Conservation (phyloP, 208 protist genomes). For the Endotrypanum monterogeii region DNA sequence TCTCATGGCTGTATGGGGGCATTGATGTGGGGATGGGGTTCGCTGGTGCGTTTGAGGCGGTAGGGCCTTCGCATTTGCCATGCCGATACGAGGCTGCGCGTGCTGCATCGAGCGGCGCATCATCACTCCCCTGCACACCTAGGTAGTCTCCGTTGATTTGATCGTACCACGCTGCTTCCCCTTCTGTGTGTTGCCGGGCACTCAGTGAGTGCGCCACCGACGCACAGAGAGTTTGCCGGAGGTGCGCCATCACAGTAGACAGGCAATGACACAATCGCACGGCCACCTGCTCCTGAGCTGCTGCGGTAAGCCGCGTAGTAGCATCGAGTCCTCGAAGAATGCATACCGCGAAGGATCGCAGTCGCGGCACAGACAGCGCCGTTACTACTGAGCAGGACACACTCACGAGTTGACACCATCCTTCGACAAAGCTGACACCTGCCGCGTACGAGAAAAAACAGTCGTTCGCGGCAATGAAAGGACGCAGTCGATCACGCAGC, state of each 20-base stretch:
- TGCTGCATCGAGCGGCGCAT: neutral
- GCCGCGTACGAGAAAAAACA: constrained; percentile 74
- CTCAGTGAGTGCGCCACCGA: constrained; percentile 7
- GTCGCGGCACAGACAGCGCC: constrained; percentile 38
- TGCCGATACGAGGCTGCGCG: neutral
- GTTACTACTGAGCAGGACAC: constrained; percentile 49
- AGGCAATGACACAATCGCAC: constrained; percentile 59
- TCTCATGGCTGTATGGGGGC: neutral
- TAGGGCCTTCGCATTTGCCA: neutral
- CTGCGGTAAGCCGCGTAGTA: constrained; percentile 59
- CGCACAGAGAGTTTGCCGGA: constrained; percentile 27
- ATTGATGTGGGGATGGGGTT: neutral
- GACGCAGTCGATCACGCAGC: constrained; percentile 46
- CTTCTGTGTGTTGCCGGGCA: neutral
- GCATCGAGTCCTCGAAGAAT: constrained; percentile 48
- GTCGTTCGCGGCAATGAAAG: constrained; percentile 75
- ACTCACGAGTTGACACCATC: constrained; percentile 67
- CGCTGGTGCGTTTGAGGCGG: neutral
- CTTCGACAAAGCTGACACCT: constrained; percentile 77
- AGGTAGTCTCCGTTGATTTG: neutral
- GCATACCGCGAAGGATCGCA: constrained; percentile 48
- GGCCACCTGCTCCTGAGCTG: constrained; percentile 80
- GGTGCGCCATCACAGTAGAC: constrained; percentile 63
- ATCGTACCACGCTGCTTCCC: neutral
- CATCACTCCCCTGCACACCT: neutral